phyloP scores from a whole-genome alignment of 1,284 basidiomycete species.

The Inonotus obliquus region DNA sequence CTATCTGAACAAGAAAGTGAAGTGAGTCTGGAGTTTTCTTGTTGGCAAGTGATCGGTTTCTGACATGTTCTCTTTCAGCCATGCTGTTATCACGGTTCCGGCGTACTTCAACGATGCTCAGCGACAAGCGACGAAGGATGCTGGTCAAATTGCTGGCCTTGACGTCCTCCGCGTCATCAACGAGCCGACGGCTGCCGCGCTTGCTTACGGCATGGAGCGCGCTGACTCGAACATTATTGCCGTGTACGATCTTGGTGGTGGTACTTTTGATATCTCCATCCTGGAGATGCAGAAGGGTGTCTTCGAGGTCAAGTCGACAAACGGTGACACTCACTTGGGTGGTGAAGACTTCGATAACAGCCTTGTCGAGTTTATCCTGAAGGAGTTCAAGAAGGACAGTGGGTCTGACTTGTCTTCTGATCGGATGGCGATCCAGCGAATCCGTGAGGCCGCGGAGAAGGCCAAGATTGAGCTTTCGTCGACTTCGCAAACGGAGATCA shows the following conservation, averaged over 20 bases:
- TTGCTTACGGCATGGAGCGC: slow-evolving; percentile 93
- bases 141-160: slow-evolving; percentile 94
- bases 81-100: slow-evolving; percentile 90
- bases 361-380: slow-evolving; percentile 84
- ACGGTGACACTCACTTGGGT: slow-evolving; percentile 98
- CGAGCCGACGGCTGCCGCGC: slow-evolving; percentile 96
- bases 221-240: slow-evolving; percentile 84
- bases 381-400: slow-evolving; percentile 92
- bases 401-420: slow-evolving; percentile 82
- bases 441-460: slow-evolving; percentile 98
- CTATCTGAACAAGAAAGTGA: slow-evolving; percentile 90
- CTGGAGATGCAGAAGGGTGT: slow-evolving; percentile 99
- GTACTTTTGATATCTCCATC: slow-evolving; percentile 97
- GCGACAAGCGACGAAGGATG: slow-evolving; percentile 97
- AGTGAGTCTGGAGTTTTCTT: slow-evolving; percentile 50
- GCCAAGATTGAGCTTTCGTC: slow-evolving; percentile 98
- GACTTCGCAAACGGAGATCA: slow-evolving; percentile 91
- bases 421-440: slow-evolving; percentile 98
- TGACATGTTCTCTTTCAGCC: slow-evolving; percentile 36
- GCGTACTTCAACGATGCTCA: slow-evolving; percentile 99
- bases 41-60: background rate
- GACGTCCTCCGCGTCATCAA: slow-evolving; percentile 98
- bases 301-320: slow-evolving; percentile 99
- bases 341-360: slow-evolving; percentile 97
- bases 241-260: slow-evolving; percentile 94